phyloP scores from a whole-genome alignment of 495 filamentous ascomycete genomes.

The Schizothecium vesticola region DNA sequence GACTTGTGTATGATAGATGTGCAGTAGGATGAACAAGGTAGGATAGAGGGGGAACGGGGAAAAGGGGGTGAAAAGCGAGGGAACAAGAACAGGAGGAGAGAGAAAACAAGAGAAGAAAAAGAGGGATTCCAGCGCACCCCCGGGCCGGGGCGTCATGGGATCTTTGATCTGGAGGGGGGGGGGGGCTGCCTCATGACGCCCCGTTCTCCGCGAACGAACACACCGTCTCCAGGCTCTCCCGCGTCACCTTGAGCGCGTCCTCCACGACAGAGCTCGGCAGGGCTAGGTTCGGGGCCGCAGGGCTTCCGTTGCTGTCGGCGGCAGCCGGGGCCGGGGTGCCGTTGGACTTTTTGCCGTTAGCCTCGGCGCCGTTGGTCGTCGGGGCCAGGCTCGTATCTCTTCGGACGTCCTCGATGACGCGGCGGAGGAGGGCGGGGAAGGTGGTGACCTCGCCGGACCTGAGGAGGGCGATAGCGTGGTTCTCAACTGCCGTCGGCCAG shows the following conservation, averaged over 20 bases:
- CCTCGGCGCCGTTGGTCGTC: conserved; percentile 18
- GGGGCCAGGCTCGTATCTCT: conserved; percentile 36
- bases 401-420: conserved; percentile 50
- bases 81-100: background rate
- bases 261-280: conserved; percentile 47
- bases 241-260: conserved; percentile 47
- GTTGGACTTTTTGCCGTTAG: conserved; percentile 22
- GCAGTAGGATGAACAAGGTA: background rate
- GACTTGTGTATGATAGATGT: background rate
- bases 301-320: conserved; percentile 22
- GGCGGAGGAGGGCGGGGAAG: conserved; percentile 47
- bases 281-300: conserved; percentile 33
- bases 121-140: background rate
- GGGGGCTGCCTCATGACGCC: conserved; percentile 13
- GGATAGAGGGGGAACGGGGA: background rate
- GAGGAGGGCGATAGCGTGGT: conserved; percentile 47
- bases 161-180: background rate
- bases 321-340: conserved; percentile 12
- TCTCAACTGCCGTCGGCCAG: conserved; percentile 50
- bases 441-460: conserved; percentile 48
- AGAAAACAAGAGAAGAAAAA: background rate
- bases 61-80: background rate
- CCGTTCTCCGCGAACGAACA: conserved; percentile 42
- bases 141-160: background rate
- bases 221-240: conserved; percentile 46